Evolutionary conservation across 139 green algal species (phyloP), one percentile per base, ranked within the genome.

Genomic region (Micractinium conductrix): DNA sequence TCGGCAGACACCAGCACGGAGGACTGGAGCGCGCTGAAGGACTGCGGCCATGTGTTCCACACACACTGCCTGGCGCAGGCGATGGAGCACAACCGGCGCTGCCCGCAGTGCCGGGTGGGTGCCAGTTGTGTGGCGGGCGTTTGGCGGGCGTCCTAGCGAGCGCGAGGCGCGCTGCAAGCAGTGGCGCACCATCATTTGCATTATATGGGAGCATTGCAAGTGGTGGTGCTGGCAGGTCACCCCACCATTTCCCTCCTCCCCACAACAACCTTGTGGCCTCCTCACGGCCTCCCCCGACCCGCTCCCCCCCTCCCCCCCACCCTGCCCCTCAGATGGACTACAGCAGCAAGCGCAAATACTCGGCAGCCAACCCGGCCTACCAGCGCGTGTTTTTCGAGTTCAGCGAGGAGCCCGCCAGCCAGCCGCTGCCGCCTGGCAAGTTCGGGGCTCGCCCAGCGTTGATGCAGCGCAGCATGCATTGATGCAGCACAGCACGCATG

Each of bases 41-140:
- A 70, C 7, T 89, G 85, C 58, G 85, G 85, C 30, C 85, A 89
- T 45, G 78, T 89, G 40, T 83, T 89, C 48, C 85, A 89, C 69
- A 70, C 72, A 1, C 63, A 72, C 62, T 89, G 85, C 67, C 9
- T 83, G 12, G 62, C 37, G 33, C 83, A 84, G 58, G 53, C 65
- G 30, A 50, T 84, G 38, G 67, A 84, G 50, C 53, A 76, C 43
- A 50, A 28, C 40, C n/a, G 60, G 42, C 22, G 38, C 4, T 87
- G 83, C 42, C 83, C 83, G 7, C 58, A 84, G 8, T 87, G 83
- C n/a, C 81, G 83, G 58, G 83, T 87, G 43, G 78, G 74, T 16
- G 24, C 0, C 4, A 21, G 22, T 5, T 70, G 33, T 48, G 30
- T 5, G 3, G 69, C 24, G 69, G 19, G 43, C 72, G 14, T n/a